Base-by-base conservation (phyloP, 805 yeast genomes). In the Candida ortonii region DNA sequence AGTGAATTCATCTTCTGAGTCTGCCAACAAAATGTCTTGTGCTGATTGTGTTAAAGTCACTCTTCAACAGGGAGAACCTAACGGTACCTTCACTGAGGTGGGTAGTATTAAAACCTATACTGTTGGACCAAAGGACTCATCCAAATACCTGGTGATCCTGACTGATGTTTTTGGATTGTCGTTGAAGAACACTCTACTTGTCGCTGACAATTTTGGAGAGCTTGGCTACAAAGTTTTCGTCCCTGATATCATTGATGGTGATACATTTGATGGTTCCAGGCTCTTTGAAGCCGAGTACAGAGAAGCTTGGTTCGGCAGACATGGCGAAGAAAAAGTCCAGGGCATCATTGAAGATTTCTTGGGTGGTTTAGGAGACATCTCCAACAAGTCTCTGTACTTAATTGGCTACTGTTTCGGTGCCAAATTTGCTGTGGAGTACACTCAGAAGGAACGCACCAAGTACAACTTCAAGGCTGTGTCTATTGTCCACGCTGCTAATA, bases 401-500 rank as follows among this genome's bases (percentile, higher is more conserved):
- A 59, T 80, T 39, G 94, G 95, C 12, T 76, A 83, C 63, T 84
- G 95, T 62, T 84, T 67, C 45, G 95, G 95, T 53, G 93, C 84
- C 23, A 78, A 76, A 57, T 78, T 64, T 46, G 77, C 72, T 17
- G 46, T 81, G 35, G 75, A 68, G 39, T 72, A 76, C 36, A 57
- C 72, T 21, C 58, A 66, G 15, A 50, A 51, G 18, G 64, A 53
- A 18, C 7, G 12, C 13, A 9, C 9, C 12, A 16, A 21, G 16
- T 38, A 40, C 8, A 26, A 36, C 22, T 16, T 43, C 21, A 70
- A 70, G 41, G 80, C 70, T 12, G 83, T 71, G 47, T 89, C 88
- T 13, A 55, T 73, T 40, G 88, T 87, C n/a, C 95, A 86, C 59
- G 94, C 95, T 5, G 79, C 88, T 5, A 69, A 77, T 39, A 77